A percentile compares a stretch with the other conserved stretches of the same genome.
These are phyloP conservation scores for Sporobolus alterniflorus DNA, from an alignment of 202 grass and related monocot genomes.

Conservation along the genomic window DNA sequence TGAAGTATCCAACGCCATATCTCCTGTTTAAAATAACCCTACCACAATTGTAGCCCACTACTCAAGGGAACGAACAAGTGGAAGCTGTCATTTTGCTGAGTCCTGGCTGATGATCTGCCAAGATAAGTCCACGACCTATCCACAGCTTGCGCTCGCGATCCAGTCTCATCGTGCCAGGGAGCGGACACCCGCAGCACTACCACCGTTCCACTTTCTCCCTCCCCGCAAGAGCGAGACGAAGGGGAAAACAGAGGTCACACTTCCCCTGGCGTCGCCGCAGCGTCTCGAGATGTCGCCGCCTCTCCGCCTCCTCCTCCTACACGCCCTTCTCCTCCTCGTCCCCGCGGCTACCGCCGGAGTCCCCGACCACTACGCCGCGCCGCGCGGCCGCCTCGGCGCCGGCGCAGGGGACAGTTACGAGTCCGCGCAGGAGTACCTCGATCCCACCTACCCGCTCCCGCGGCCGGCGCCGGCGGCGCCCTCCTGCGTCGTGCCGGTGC, in stretches of 20 bases:
- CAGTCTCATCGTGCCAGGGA: background rate
- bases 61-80: too few species aligned
- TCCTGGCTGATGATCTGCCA: too few species aligned
- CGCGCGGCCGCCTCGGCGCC: background rate
- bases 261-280: background rate
- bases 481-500: constrained; percentile 62
- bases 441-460: constrained; percentile 58
- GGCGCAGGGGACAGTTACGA: background rate
- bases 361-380: constrained; percentile 26
- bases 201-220: background rate
- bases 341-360: constrained; percentile 11
- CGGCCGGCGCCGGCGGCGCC: constrained; percentile 28
- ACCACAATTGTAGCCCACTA: too few species aligned
- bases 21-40: too few species aligned
- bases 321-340: background rate
- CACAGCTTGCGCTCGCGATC: too few species aligned
- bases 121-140: too few species aligned
- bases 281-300: constrained; percentile 19
- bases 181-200: background rate
- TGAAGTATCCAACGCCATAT: too few species aligned
- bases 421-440: constrained; percentile 58
- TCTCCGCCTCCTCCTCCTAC: background rate
- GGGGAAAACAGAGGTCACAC: background rate
- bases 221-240: background rate
- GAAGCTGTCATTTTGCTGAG: too few species aligned